Evolutionary conservation across 306 rosid genomes (phyloP), one percentile per base, ranked within the genome.

Genomic region (Cercis canadensis): DNA sequence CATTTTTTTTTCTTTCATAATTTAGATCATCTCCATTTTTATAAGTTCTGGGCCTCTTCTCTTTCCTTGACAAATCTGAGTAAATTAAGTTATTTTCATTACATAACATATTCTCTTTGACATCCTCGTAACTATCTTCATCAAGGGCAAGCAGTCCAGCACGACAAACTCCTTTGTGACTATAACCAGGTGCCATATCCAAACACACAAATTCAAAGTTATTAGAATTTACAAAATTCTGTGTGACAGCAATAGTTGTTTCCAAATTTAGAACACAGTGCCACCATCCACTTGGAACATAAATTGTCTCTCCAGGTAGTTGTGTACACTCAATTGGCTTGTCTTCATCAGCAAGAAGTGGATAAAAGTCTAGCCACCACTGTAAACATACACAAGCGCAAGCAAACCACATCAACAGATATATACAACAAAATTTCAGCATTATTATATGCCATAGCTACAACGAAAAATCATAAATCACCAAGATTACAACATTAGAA

Each of bases 331-430:
- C 99, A 74, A 91, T 86, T 47, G 99, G 99, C 82, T 89, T 94
- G 85, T 94, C 97, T 83, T 91, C 96, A 75, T 91, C 97, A 77
- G 96, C 88, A 73, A 94, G 97, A 81, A 94, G 97, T 37, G 99
- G 99, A 87, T 94, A 94, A 82, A 75, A 89, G 75, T 94, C 99
- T 68, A 94, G 83, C 99, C 99, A 94, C 99, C 99, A 94, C 99
- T 94, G 83, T 15, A 70, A 66, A 72, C 44, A 87, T 10, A 67
- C 31, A 70, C 24, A 73, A 53, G 72, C 17, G 33, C 15, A 67
- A 66, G 64, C 75, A 59, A 24, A 67, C 60, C 62, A 70, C 29
- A 19, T 62, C 62, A 75, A 73, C 33, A 67, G 59, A 40, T 46
- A 40, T 43, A 62, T 16, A 53, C 40, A 75, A 72, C 65, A 31